Evolutionary conservation across 1,284 basidiomycete species (phyloP).

Genomic region (Tylopilus sp.): DNA sequence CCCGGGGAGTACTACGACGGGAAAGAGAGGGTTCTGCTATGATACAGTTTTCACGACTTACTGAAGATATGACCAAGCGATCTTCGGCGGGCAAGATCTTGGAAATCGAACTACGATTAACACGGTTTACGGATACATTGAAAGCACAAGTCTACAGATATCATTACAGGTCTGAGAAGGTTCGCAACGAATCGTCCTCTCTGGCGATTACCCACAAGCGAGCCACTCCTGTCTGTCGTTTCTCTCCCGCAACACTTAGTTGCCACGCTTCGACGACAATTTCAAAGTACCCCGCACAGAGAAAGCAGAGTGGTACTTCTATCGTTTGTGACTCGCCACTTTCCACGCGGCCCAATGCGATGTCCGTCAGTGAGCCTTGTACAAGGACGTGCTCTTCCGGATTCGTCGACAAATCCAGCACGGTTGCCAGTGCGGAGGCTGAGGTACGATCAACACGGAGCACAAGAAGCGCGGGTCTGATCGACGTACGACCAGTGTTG

Average conservation of each 20-base stretch:
- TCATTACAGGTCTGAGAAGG: constrained; percentile 1
- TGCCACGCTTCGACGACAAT: constrained; percentile 53
- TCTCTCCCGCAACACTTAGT: constrained; percentile 9
- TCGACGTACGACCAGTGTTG: constrained; percentile 53
- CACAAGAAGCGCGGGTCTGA: background rate
- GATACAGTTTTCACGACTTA: background rate
- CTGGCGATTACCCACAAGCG: constrained; percentile 15
- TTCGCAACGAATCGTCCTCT: constrained; percentile 12
- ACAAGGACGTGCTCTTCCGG: constrained; percentile 64
- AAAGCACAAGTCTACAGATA: background rate
- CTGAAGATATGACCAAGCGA: background rate
- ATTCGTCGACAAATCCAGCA: constrained; percentile 51
- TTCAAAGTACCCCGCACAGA: constrained; percentile 70
- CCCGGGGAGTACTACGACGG: no score
- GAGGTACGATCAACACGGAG: constrained; percentile 7
- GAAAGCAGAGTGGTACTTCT: constrained; percentile 67
- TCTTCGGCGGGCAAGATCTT: background rate
- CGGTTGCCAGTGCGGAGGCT: constrained; percentile 52
- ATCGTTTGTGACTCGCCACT: constrained; percentile 50
- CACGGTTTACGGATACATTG: background rate
- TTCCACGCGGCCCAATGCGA: constrained; percentile 56
- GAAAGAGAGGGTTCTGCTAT: background rate
- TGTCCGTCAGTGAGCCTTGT: constrained; percentile 61
- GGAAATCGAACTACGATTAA: background rate
- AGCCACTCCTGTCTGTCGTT: constrained; percentile 23